Conservation (phyloP, 2,329 filamentous ascomycete species). For the Ophiostoma novo-ulmi region DNA sequence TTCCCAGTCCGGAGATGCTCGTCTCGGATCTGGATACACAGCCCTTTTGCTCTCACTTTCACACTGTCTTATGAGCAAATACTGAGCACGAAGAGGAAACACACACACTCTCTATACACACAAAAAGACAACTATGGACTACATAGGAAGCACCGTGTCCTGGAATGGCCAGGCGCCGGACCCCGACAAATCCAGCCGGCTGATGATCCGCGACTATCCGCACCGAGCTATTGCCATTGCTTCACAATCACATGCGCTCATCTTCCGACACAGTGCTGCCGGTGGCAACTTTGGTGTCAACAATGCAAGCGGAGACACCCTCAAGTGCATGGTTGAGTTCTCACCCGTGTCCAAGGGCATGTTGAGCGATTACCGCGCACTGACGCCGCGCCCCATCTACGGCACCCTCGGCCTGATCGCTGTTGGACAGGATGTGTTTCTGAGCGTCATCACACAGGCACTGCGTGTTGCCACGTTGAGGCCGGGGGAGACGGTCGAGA, state of each 20-base stretch:
- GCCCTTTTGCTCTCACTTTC: no score
- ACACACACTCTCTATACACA: neutral
- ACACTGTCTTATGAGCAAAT: neutral
- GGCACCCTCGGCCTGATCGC: slow-evolving; percentile 87
- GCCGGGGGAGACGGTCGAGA: slow-evolving; percentile 82
- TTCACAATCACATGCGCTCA: slow-evolving; percentile 71
- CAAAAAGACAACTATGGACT: slow-evolving; percentile 43
- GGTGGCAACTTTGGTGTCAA: slow-evolving; percentile 51
- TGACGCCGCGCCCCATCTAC: slow-evolving; percentile 69
- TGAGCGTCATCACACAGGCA: slow-evolving; percentile 81
- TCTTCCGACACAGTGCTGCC: slow-evolving; percentile 73
- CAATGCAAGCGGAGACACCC: slow-evolving; percentile 41
- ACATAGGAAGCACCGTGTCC: slow-evolving; percentile 37
- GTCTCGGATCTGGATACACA: neutral
- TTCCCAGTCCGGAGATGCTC: neutral
- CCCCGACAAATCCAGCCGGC: slow-evolving; percentile 62
- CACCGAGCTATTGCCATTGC: slow-evolving; percentile 83
- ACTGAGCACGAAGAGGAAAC: neutral
- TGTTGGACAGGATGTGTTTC: slow-evolving; percentile 76
- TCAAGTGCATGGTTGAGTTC: slow-evolving; percentile 81
- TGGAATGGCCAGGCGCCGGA: slow-evolving; percentile 47
- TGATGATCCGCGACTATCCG: slow-evolving; percentile 80
- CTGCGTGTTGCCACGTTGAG: slow-evolving; percentile 73
- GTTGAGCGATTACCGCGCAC: slow-evolving; percentile 67
- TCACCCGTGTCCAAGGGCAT: slow-evolving; percentile 58